These are phyloP conservation scores for Microbotryum intermedium DNA, from an alignment of 1,284 basidiomycete species.

Conservation along the genomic window DNA sequence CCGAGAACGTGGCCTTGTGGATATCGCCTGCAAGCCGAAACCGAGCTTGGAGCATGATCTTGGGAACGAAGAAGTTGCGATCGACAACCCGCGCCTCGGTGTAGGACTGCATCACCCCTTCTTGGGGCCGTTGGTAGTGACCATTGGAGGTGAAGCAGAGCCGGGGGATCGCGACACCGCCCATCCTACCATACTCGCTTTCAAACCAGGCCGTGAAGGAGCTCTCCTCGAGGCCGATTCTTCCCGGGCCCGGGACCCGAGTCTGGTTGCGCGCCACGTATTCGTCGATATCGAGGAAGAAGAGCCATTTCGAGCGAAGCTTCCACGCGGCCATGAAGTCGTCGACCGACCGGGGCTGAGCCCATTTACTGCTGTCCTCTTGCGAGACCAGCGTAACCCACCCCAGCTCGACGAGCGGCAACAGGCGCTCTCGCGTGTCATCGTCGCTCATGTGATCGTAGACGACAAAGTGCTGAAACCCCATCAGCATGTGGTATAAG, in stretches of 20 bases:
- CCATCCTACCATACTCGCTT: neutral
- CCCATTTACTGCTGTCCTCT: neutral
- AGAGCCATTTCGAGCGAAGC: neutral
- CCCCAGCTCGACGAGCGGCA: constrained; percentile 3
- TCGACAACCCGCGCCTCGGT: neutral
- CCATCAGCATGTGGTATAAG: constrained; percentile 9
- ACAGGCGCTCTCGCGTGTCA: neutral
- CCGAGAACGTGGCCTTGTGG: neutral
- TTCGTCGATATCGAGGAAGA: constrained; percentile 9
- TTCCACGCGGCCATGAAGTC: constrained; percentile 1
- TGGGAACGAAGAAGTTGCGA: constrained; percentile 1
- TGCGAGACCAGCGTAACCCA: constrained; percentile 1
- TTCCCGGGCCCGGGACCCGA: neutral
- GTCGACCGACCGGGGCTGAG: neutral
- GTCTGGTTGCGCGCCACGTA: neutral
- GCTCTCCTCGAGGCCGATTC: neutral
- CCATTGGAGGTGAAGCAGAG: neutral
- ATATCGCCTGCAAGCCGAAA: neutral
- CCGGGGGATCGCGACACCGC: constrained; percentile 2
- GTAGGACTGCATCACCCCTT: neutral
- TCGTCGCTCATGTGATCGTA: constrained; percentile 4
- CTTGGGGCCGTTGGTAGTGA: neutral
- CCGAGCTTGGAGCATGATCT: neutral
- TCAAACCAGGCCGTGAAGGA: constrained; percentile 2
- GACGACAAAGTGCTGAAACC: constrained; percentile 7